phyloP scores from a whole-genome alignment of 345 rosid genomes.

The Eucalyptus curtisii region DNA sequence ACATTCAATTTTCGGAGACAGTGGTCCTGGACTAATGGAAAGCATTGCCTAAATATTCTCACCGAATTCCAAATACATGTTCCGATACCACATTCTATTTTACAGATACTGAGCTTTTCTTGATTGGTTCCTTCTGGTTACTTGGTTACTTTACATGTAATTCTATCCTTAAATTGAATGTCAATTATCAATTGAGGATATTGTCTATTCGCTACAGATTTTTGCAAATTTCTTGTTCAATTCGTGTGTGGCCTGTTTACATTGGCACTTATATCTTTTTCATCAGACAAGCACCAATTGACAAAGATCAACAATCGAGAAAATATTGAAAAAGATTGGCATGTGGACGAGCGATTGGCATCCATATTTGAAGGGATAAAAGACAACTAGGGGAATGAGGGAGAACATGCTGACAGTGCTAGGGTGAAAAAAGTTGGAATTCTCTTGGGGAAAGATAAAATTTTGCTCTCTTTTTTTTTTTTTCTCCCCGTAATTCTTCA shows the following conservation, averaged over 20 bases:
- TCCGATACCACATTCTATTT: fast-evolving
- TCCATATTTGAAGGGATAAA: not conserved
- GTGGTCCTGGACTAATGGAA: too few relatives aligned
- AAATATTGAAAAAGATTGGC: not conserved
- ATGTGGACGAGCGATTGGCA: not conserved
- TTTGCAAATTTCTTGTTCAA: not conserved
- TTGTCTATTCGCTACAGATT: not conserved
- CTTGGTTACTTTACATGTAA: not conserved
- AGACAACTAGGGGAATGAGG: not conserved
- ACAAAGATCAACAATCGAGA: not conserved
- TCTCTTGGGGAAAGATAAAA: not conserved
- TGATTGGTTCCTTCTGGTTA: not conserved
- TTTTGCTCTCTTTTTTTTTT: not conserved
- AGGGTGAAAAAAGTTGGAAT: not conserved
- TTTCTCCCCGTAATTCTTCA: too few relatives aligned
- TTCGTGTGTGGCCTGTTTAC: not conserved
- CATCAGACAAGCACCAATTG: not conserved
- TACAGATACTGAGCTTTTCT: not conserved
- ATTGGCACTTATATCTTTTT: too few relatives aligned
- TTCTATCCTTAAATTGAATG: not conserved
- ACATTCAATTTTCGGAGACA: too few relatives aligned
- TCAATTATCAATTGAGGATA: not conserved
- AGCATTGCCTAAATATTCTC: not conserved
- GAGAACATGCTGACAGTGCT: not conserved
- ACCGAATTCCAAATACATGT: not conserved